These are phyloP conservation scores for Agaricus sinodeliciosus DNA, from an alignment of 768 basidiomycete species.

Conservation along the genomic window DNA sequence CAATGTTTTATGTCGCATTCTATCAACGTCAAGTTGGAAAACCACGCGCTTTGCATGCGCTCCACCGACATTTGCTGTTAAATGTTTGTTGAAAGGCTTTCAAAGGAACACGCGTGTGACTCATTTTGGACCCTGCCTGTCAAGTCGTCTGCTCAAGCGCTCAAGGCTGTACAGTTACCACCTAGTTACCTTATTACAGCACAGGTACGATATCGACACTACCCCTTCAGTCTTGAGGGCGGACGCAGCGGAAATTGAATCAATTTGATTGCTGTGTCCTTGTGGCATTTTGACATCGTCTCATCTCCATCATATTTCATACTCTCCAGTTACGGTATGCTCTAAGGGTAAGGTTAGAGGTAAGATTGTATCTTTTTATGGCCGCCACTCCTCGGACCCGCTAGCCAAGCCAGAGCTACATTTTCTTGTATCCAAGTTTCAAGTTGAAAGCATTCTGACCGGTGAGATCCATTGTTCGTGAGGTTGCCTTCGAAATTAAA, in stretches of 20 bases:
- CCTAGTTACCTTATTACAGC: not conserved
- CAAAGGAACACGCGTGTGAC: not conserved
- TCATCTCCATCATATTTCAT: not conserved
- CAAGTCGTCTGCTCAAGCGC: not conserved
- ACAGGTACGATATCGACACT: not conserved
- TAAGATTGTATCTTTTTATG: not conserved
- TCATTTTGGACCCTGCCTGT: not conserved
- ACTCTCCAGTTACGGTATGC: not conserved
- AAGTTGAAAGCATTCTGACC: not conserved
- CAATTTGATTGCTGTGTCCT: constrained; percentile 1
- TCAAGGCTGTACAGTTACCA: constrained; percentile 1
- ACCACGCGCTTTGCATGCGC: not conserved
- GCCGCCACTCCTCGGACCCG: not conserved
- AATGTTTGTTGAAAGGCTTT: too few species aligned
- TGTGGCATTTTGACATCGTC: constrained; percentile 2
- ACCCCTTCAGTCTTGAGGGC: not conserved
- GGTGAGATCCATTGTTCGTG: not conserved
- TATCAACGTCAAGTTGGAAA: not conserved
- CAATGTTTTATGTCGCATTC: not conserved
- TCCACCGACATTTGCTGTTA: not conserved
- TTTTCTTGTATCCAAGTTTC: not conserved
- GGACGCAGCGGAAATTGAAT: not conserved
- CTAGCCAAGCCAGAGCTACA: not conserved
- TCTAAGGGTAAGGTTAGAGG: not conserved
- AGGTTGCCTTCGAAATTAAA: not conserved